Percentiles rank a stretch among this genome's conserved stretches.
phyloP scores from a whole-genome alignment of 2,329 filamentous ascomycete species.

The Hysterium pulicare region DNA sequence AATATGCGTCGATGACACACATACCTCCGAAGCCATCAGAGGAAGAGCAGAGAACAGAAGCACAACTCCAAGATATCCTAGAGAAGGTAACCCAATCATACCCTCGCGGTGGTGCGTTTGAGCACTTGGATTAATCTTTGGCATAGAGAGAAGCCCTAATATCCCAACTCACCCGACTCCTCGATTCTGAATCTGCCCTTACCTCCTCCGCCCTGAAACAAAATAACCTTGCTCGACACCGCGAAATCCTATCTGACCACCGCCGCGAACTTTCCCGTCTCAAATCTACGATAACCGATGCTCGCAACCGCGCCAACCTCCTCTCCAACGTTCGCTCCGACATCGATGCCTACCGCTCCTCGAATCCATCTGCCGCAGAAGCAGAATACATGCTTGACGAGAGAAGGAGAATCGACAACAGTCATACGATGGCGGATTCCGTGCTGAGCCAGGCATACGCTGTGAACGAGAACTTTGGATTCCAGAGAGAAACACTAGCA shows the following conservation, averaged over 20 bases:
- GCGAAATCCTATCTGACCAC: slow-evolving; percentile 85
- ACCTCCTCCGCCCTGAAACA: slow-evolving; percentile 93
- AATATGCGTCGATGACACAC: slow-evolving; percentile 77
- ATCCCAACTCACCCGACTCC: slow-evolving; percentile 76
- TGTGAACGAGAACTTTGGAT: slow-evolving; percentile 83
- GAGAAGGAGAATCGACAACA: slow-evolving; percentile 79
- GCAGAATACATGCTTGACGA: slow-evolving; percentile 98
- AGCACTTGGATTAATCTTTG: slow-evolving; percentile 8
- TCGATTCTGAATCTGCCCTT: slow-evolving; percentile 86
- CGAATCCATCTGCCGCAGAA: slow-evolving; percentile 78
- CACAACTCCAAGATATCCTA: slow-evolving; percentile 78
- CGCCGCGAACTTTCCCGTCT: slow-evolving; percentile 76
- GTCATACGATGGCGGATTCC: slow-evolving; percentile 82
- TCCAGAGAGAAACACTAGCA: slow-evolving; percentile 82
- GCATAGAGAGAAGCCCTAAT: slow-evolving; percentile 75
- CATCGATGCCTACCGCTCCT: slow-evolving; percentile 81
- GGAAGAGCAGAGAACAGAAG: slow-evolving; percentile 76
- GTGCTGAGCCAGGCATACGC: slow-evolving; percentile 95
- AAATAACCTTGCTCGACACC: slow-evolving; percentile 88
- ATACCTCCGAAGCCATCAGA: slow-evolving; percentile 80
- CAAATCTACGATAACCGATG: slow-evolving; percentile 67
- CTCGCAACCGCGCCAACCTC: slow-evolving; percentile 84
- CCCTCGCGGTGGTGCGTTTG: slow-evolving; percentile 9
- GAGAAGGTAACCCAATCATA: slow-evolving; percentile 61
- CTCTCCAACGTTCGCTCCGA: slow-evolving; percentile 87